Evolutionary conservation across 441 rosid genomes (phyloP).

Genomic region (Corymbia calophylla): DNA sequence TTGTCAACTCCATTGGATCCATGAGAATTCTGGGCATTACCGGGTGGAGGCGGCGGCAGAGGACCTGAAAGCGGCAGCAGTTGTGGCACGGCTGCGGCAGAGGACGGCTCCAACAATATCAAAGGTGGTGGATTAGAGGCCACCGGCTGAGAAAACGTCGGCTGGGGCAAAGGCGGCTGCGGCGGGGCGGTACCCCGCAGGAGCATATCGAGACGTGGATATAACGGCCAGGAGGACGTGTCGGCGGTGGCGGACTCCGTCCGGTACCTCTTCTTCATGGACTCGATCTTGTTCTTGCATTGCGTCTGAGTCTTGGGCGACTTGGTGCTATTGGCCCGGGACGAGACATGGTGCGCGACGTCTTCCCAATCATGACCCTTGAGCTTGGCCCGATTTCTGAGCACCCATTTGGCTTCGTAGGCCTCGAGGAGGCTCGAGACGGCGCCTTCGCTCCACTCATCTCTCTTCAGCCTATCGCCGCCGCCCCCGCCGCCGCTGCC

Average conservation of each 20-base stretch:
- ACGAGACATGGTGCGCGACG: conserved; percentile 72
- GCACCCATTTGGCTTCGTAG: conserved; percentile 82
- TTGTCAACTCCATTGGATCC: conserved; percentile 70
- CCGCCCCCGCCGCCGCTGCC: conserved; percentile 10
- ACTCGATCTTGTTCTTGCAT: conserved; percentile 98
- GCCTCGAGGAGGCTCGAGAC: conserved; percentile 85
- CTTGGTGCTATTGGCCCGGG: conserved; percentile 47
- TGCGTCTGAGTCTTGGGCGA: conserved; percentile 91
- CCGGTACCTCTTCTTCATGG: conserved; percentile 93
- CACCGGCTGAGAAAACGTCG: not conserved
- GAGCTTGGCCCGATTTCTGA: conserved; percentile 85
- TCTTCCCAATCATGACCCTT: conserved; percentile 98
- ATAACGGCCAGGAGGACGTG: conserved; percentile 85
- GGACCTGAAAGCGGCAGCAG: conserved; percentile 11
- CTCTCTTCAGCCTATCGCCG: conserved; percentile 68
- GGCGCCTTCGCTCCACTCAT: conserved; percentile 98
- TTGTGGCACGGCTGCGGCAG: conserved; percentile 9
- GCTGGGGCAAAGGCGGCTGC: not conserved
- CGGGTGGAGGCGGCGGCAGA: conserved; percentile 2
- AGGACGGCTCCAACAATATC: conserved; percentile 36
- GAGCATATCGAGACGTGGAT: conserved; percentile 72
- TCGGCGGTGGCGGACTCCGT: conserved; percentile 74
- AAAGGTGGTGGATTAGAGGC: conserved; percentile 32
- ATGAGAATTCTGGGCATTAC: conserved; percentile 45
- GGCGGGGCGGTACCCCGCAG: conserved; percentile 50